A percentile compares a stretch with the other conserved stretches of the same genome.
Evolutionary conservation across 2,329 filamentous ascomycete genomes (phyloP).

Genomic region (Microdochium nivale): DNA sequence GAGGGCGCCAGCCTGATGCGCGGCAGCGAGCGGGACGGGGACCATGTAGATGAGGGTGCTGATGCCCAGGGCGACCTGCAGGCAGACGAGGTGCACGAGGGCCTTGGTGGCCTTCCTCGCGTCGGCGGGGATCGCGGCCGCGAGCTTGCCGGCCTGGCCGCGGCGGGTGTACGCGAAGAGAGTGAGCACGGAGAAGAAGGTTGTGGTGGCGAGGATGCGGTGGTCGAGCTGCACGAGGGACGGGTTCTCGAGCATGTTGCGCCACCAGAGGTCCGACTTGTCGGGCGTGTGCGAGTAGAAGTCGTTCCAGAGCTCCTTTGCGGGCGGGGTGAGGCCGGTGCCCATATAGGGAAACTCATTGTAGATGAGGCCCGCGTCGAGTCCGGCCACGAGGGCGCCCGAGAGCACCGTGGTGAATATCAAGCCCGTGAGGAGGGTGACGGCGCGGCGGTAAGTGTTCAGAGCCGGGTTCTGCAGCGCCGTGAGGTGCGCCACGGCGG

Average conservation of each 20-base stretch:
- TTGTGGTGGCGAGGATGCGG: slow-evolving; percentile 82
- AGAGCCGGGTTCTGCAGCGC: slow-evolving; percentile 61
- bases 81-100: slow-evolving; percentile 69
- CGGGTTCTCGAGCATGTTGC: slow-evolving; percentile 96
- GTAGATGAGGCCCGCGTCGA: slow-evolving; percentile 96
- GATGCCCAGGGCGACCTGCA: slow-evolving; percentile 85
- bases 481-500: slow-evolving; percentile 50
- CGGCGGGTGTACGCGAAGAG: slow-evolving; percentile 73
- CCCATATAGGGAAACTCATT: slow-evolving; percentile 99
- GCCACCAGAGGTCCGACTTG: slow-evolving; percentile 82
- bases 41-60: slow-evolving; percentile 90
- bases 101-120: slow-evolving; percentile 66
- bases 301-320: slow-evolving; percentile 71
- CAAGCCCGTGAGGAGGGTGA: slow-evolving; percentile 61
- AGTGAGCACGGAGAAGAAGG: slow-evolving; percentile 70
- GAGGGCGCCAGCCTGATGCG: slow-evolving; percentile 86
- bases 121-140: slow-evolving; percentile 49
- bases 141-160: slow-evolving; percentile 41
- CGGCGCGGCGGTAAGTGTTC: slow-evolving; percentile 62
- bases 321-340: slow-evolving; percentile 69
- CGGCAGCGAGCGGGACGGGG: slow-evolving; percentile 76
- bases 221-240: slow-evolving; percentile 93
- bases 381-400: slow-evolving; percentile 83
- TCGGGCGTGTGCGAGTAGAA: slow-evolving; percentile 80
- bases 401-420: slow-evolving; percentile 91